Conservation (phyloP, 2,329 filamentous ascomycete genomes). For the Penicillium griseofulvum region DNA sequence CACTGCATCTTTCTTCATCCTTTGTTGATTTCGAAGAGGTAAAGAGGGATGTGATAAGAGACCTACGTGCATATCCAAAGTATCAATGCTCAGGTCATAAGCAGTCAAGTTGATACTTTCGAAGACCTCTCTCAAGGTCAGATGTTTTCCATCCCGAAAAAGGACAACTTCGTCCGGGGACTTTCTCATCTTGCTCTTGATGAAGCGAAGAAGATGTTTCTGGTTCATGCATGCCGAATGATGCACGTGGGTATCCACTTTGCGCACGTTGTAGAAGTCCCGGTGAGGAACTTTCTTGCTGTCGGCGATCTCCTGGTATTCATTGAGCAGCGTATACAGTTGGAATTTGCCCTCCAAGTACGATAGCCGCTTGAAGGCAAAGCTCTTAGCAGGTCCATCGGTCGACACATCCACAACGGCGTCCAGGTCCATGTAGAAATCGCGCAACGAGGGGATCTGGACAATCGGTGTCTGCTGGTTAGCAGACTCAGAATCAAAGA, state of each 20-base stretch:
- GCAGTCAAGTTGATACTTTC: slow-evolving; percentile 96
- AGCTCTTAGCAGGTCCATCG: slow-evolving; percentile 94
- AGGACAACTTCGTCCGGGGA: slow-evolving; percentile 90
- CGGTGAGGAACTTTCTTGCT: slow-evolving; percentile 96
- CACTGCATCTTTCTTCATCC: background rate
- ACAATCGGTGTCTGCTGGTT: slow-evolving; percentile 68
- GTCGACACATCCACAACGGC: slow-evolving; percentile 83
- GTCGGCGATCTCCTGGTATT: slow-evolving; percentile 96
- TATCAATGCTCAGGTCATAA: slow-evolving; percentile 97
- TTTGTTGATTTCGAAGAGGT: background rate
- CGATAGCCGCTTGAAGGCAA: slow-evolving; percentile 89
- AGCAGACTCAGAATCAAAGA: slow-evolving; percentile 69
- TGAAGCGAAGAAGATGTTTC: slow-evolving; percentile 95
- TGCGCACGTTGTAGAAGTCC: slow-evolving; percentile 98
- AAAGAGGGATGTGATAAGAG: background rate
- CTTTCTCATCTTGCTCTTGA: slow-evolving; percentile 99
- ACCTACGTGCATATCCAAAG: slow-evolving; percentile 94
- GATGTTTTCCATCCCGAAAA: slow-evolving; percentile 83
- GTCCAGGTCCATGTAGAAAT: slow-evolving; percentile 95
- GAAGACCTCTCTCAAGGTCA: slow-evolving; percentile 91
- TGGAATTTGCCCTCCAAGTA: slow-evolving; percentile 98
- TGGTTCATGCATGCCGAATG: slow-evolving; percentile 99
- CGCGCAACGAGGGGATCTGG: slow-evolving; percentile 83
- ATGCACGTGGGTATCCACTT: slow-evolving; percentile 98
- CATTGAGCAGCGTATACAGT: slow-evolving; percentile 86